Evolutionary conservation across 768 basidiomycete genomes (phyloP).

Genomic region (Calvatia gigantea): DNA sequence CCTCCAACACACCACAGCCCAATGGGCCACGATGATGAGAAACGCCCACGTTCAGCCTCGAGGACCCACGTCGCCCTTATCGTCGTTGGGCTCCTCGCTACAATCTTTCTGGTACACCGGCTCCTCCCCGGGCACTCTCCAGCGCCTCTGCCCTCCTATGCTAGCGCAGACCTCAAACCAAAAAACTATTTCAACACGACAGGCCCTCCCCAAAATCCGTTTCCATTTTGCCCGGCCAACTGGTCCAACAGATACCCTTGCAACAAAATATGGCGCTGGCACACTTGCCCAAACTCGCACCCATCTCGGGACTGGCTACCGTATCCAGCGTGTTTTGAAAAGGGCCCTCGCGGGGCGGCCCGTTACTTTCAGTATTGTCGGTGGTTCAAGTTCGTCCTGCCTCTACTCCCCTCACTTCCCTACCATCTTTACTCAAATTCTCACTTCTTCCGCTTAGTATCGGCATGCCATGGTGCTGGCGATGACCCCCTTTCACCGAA

Average conservation of each 20-base stretch:
- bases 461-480: slow-evolving; percentile 91
- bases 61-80: slow-evolving; percentile 60
- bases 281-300: slow-evolving; percentile 70
- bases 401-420: slow-evolving; percentile 3
- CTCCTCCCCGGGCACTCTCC: slow-evolving; percentile 30
- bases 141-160: slow-evolving; percentile 26
- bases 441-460: slow-evolving; percentile 62
- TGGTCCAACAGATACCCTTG: slow-evolving; percentile 81
- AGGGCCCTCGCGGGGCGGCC: slow-evolving; percentile 83
- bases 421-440: neutral
- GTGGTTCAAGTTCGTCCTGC: slow-evolving; percentile 68
- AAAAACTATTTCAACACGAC: slow-evolving; percentile 81
- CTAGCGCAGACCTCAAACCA: slow-evolving; percentile 51
- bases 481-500: slow-evolving; percentile 79
- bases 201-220: slow-evolving; percentile 63
- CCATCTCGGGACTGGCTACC: slow-evolving; percentile 76
- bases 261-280: slow-evolving; percentile 72
- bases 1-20: slow-evolving; percentile 35
- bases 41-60: slow-evolving; percentile 49
- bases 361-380: slow-evolving; percentile 85
- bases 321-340: slow-evolving; percentile 79
- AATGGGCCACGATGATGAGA: slow-evolving; percentile 49
- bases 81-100: slow-evolving; percentile 46
- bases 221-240: slow-evolving; percentile 87
- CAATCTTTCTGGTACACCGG: slow-evolving; percentile 56